phyloP scores from a whole-genome alignment of 2,329 filamentous ascomycete genomes.

The Zopfia rhizophila region DNA sequence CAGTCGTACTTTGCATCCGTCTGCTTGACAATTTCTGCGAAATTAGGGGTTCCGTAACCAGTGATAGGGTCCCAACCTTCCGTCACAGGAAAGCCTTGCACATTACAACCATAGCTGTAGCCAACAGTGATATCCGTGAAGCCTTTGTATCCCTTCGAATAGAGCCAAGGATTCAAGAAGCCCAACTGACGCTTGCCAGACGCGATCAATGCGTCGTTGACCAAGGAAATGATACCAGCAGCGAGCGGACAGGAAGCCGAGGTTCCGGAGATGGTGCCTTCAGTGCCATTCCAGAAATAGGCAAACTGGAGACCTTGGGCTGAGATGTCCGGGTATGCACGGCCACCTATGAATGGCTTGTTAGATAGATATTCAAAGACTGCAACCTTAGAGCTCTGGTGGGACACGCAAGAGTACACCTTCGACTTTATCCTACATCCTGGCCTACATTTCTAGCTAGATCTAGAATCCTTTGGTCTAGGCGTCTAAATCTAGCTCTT shows the following conservation, averaged over 20 bases:
- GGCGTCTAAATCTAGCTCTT: too few species aligned
- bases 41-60: conserved; percentile 47
- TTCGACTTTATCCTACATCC: too few species aligned
- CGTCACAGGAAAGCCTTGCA: conserved; percentile 46
- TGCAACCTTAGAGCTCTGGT: too few species aligned
- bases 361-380: too few species aligned
- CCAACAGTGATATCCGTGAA: conserved; percentile 61
- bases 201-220: conserved; percentile 70
- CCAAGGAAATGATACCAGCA: conserved; percentile 67
- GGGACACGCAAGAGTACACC: too few species aligned
- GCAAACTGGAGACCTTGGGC: conserved; percentile 65
- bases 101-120: conserved; percentile 51
- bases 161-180: conserved; percentile 71
- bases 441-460: too few species aligned
- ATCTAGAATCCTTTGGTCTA: too few species aligned
- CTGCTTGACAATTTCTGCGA: conserved; percentile 39
- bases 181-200: conserved; percentile 63
- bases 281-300: conserved; percentile 54
- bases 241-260: conserved; percentile 68
- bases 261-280: conserved; percentile 60
- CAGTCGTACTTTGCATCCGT: conserved; percentile 32
- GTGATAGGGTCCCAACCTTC: conserved; percentile 52
- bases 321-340: conserved; percentile 71
- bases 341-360: conserved; percentile 56
- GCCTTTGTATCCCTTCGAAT: conserved; percentile 58